Evolutionary conservation across 75 land plant species (phyloP), one percentile per base, ranked within the genome.

Genomic region (Ceratopteris richardii): DNA sequence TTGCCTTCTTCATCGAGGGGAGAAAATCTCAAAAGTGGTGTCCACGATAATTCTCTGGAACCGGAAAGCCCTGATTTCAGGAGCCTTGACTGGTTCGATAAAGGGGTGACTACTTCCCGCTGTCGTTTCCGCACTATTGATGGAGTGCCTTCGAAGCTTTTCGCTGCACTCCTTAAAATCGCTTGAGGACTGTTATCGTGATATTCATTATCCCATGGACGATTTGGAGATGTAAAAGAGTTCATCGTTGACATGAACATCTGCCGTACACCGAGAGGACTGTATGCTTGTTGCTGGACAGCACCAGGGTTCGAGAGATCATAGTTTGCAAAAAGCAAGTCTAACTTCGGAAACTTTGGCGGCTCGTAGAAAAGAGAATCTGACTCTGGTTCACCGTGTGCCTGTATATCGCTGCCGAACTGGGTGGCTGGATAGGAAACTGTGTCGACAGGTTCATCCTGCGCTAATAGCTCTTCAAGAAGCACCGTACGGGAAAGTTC

Each of bases 211-310:
- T 66, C 77, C 74, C 86, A 80, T 17, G 68, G 67, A 9, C 66
- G 65, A 40, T 68, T 52, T 3, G 27, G 74, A 39, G 89, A 84
- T 37, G 80, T 65, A 10, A 71, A 54, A 39, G 77, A 82, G 60
- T 82, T 77, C 51, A 73, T 60, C 9, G 87, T 70, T 31, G 89
- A 76, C 80, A 83, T 89, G 76, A 83, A 80, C 71, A 85, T 66
- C 58, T 84, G 87, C 7, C 96, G 79, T 4, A 90, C 85, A 30
- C 99, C 99, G 26, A 89, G 80, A 0, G 99, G 99, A 62, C 99
- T 94, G 48, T 81, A 89, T 54, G 80, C 99, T 48, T 80, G 90
- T 29, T 74, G 86, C 29, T 74, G 86, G 46, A 73, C 54, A 58
- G 73, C 67, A 62, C 62, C 29, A 29, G 92, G 74, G 36, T 65